Base-by-base conservation (phyloP, 495 filamentous ascomycete genomes). In the Penicillium dipodomyicola region DNA sequence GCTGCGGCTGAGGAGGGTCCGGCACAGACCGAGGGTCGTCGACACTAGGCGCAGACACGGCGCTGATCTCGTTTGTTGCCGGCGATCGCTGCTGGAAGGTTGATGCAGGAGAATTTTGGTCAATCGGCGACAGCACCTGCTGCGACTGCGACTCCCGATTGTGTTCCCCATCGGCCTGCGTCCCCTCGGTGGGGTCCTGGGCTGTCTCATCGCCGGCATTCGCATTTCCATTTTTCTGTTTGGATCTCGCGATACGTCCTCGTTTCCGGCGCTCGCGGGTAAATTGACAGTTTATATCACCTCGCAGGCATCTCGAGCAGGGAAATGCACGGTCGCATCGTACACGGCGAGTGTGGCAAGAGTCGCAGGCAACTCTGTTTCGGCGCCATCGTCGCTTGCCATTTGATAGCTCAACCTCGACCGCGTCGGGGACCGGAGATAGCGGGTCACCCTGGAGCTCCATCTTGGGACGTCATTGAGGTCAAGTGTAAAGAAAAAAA, bases 271-370 rank as follows among this genome's bases (percentile, higher is more conserved):
- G 71, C 56, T 79, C 76, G 15, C 76, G 68, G 5, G 76, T 79
- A 33, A 79, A 76, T 62, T 77, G 71, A 51, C 76, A 79, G 27
- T 59, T 69, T 22, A 68, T 72, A 5, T 76, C 72, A 58, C 74
- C 74, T 29, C 74, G 72, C 14, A 76, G 65, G 35, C 76, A 79
- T 54, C 76, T 67, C 19, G 74, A 75, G 51, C 76, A 79, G 12
- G 76, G 76, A 43, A 79, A 79, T 4, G 73, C 74, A 17, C 76
- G 74, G 58, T 79, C 76, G 67, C 76, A 79, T 60, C 74, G 70
- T n/a, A 79, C 76, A 12, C 76, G 74, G 19, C 76, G 76, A 5
- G 69, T 61, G 44, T 79, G 76, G 52, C 76, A 79, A 8, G 74
- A 72, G 55, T 79, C 74, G 58, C 76, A 79, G 25, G 76, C 76